Percentiles rank a stretch among this genome's conserved stretches.
Evolutionary conservation across 805 yeast genomes (phyloP).

Genomic region (Henningerozyma blattae): DNA sequence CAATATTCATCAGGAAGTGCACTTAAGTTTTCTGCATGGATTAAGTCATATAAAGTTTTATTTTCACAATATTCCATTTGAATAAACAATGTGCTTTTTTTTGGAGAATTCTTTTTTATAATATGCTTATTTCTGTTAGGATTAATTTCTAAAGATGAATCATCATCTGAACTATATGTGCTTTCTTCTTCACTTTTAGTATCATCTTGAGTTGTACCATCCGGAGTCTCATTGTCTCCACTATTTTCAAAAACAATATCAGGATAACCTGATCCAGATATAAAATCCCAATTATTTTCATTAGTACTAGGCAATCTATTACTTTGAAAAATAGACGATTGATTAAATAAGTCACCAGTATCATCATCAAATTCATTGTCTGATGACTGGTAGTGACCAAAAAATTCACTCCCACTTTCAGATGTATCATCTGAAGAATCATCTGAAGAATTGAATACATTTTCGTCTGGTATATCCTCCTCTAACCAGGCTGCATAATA

Average conservation of each 20-base stretch:
- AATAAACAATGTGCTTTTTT: constrained; percentile 67
- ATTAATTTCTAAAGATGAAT: constrained; percentile 4
- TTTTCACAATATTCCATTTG: constrained; percentile 99
- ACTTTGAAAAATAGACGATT: constrained; percentile 21
- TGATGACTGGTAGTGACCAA: no score
- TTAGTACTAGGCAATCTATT: constrained; percentile 18
- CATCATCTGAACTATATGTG: constrained; percentile 5
- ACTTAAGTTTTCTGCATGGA: constrained; percentile 61
- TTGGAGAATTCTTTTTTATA: constrained; percentile 13
- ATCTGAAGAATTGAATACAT: constrained; percentile 24
- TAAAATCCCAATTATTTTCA: constrained; percentile 44
- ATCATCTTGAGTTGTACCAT: constrained; percentile 9
- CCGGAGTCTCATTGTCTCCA: constrained; percentile 14
- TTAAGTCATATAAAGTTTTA: constrained; percentile 74
- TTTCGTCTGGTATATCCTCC: constrained; percentile 40
- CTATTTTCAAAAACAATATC: constrained; percentile 41
- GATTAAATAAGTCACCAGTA: constrained; percentile 10
- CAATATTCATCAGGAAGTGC: constrained; percentile 70
- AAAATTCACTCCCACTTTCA: constrained; percentile 2
- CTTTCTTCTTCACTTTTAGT: constrained; percentile 16
- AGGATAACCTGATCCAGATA: constrained; percentile 41
- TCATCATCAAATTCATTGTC: constrained; percentile 4
- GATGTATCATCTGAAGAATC: constrained; percentile 15
- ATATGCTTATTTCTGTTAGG: constrained; percentile 4
- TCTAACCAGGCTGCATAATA: constrained; percentile 98